These are phyloP conservation scores for Chiua virens DNA, from an alignment of 768 basidiomycete species.

Conservation along the genomic window DNA sequence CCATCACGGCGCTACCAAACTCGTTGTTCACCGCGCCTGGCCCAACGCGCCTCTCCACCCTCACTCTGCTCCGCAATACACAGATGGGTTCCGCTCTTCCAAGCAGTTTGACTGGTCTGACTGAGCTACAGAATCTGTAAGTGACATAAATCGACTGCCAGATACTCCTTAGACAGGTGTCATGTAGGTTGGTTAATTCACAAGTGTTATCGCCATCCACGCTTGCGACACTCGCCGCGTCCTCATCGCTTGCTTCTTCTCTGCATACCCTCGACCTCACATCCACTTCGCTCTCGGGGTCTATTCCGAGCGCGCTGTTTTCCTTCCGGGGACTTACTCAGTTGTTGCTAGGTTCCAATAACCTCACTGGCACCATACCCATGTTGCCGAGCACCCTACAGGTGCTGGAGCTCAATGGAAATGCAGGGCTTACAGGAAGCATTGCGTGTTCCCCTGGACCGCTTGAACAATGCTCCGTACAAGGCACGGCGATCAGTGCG, in stretches of 20 bases:
- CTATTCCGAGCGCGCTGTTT: conserved; percentile 35
- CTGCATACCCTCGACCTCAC: conserved; percentile 41
- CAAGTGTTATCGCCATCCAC: conserved; percentile 35
- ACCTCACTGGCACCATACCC: conserved; percentile 37
- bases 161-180: neutral
- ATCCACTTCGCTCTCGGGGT: conserved; percentile 38
- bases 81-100: conserved; percentile 41
- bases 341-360: conserved; percentile 40
- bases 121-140: conserved; percentile 40
- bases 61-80: conserved; percentile 41
- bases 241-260: conserved; percentile 32
- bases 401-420: conserved; percentile 36
- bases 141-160: neutral
- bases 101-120: conserved; percentile 30
- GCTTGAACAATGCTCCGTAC: conserved; percentile 22
- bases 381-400: conserved; percentile 37
- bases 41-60: conserved; percentile 33
- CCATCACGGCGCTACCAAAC: conserved; percentile 36
- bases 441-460: conserved; percentile 14
- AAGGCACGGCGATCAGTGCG: conserved; percentile 20
- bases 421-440: conserved; percentile 35
- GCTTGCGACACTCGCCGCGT: conserved; percentile 32
- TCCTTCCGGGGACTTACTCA: conserved; percentile 36
- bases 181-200: conserved; percentile 36
- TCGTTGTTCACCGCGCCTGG: conserved; percentile 33